These are phyloP conservation scores for Candida easanensis DNA, from an alignment of 805 yeast genomes.

Conservation along the genomic window DNA sequence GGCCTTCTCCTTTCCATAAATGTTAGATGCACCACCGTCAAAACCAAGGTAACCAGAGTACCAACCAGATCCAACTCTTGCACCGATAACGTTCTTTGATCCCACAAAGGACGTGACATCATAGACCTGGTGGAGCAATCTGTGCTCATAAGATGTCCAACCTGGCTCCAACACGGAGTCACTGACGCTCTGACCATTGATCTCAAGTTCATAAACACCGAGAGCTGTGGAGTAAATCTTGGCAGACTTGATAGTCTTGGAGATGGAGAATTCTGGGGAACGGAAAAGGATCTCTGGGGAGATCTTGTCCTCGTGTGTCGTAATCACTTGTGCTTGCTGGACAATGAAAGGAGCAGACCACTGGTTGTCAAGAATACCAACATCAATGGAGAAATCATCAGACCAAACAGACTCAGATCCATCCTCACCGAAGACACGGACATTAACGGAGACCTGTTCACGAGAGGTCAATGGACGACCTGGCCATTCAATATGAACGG, in stretches of 20 bases:
- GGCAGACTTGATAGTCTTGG: slow-evolving; percentile 9
- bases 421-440: slow-evolving; percentile 14
- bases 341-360: slow-evolving; percentile 15
- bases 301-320: slow-evolving; percentile 9
- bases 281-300: slow-evolving; percentile 17
- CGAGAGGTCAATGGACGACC: slow-evolving; percentile 11
- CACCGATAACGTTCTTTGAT: slow-evolving; percentile 13
- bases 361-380: slow-evolving; percentile 13
- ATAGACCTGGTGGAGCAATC: slow-evolving; percentile 18
- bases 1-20: slow-evolving; percentile 15
- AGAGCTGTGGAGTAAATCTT: slow-evolving; percentile 15
- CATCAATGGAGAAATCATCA: not conserved
- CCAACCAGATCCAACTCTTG: slow-evolving; percentile 21
- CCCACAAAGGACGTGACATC: slow-evolving; percentile 11
- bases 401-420: slow-evolving; percentile 17
- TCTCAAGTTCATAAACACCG: slow-evolving; percentile 18
- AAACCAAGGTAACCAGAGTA: slow-evolving; percentile 17
- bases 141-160: slow-evolving; percentile 20
- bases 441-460: slow-evolving; percentile 4
- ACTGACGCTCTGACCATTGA: slow-evolving; percentile 14
- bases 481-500: slow-evolving; percentile 13
- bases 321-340: slow-evolving; percentile 4
- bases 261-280: slow-evolving; percentile 8
- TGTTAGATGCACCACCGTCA: slow-evolving; percentile 18
- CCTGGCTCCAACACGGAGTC: slow-evolving; percentile 15